A percentile compares a stretch with the other conserved stretches of the same genome.
phyloP scores from a whole-genome alignment of 257 asterid species.

The Rehmannia glutinosa region DNA sequence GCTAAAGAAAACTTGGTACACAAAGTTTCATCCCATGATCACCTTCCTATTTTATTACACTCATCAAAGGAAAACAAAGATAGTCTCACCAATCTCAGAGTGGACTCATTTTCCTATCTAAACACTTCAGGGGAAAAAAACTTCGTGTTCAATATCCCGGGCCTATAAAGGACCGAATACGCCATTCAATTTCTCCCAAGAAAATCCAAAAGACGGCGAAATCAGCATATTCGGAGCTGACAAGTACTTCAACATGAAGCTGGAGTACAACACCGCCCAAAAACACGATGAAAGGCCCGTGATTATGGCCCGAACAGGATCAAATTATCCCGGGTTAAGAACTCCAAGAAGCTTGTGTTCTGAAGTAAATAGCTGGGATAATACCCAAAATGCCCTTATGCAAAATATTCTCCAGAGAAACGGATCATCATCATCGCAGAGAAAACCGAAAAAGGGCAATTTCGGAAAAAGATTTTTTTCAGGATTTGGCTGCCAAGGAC shows the following conservation, averaged over 20 bases:
- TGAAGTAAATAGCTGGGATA: conserved; percentile 48
- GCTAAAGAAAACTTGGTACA: conserved; percentile 47
- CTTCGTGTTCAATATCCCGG: conserved; percentile 35
- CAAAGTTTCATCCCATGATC: conserved; percentile 42
- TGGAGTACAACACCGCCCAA: conserved; percentile 30
- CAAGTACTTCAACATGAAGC: conserved; percentile 69
- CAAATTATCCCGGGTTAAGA: neutral
- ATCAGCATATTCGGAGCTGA: conserved; percentile 74
- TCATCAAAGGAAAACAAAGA: conserved; percentile 6
- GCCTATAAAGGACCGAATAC: conserved; percentile 41
- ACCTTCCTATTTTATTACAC: no score
- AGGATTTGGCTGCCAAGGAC: conserved; percentile 48
- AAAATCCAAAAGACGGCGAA: conserved; percentile 40
- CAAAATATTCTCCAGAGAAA: neutral
- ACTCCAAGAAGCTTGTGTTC: conserved; percentile 48
- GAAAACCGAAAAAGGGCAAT: conserved; percentile 29
- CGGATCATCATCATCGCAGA: conserved; percentile 24
- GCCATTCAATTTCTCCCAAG: conserved; percentile 37
- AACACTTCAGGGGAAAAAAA: conserved; percentile 32
- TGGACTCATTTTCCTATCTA: conserved; percentile 38
- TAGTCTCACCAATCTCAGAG: conserved; percentile 28
- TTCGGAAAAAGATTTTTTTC: conserved; percentile 30
- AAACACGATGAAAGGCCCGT: neutral
- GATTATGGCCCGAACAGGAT: neutral
- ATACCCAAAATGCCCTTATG: conserved; percentile 39